Evolutionary conservation across 305 asterid genomes (phyloP), one percentile per base, ranked within the genome.

Genomic region (Lippia alba): DNA sequence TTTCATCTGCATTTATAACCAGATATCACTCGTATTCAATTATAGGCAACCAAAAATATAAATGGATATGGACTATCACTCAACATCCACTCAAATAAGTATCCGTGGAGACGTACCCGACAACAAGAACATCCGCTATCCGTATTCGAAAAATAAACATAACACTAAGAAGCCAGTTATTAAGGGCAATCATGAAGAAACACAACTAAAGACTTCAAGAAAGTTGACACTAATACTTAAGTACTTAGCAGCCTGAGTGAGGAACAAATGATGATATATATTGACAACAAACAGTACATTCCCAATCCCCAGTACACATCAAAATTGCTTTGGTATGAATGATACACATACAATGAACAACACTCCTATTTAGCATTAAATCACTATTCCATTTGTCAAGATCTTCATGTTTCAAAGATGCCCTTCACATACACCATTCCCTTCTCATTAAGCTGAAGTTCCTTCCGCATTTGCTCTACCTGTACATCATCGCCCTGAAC

Each of bases 361-460:
- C 40, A 24, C 34, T 44, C 54, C 64, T 61, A 62, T 9, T 11
- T 49, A 49, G 8, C 10, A 33, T 24, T 24, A 24, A 24, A 24
- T 24, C 30, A 24, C 30, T 24, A 24, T 24, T 24, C 30, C 30
- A 24, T 24, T 17, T 17, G 6, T 69, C 53, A 30, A 12, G 9
- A 36, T n/a, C 54, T 56, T 86, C 78, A 89, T 69, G 85, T 86
- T 75, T 91, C 99, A 66, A 94, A 87, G 40, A 91, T 41, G 59
- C 99, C 99, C 78, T 91, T 94, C 51, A 93, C 97, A 80, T 90
- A 89, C 55, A 93, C 82, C 97, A 93, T 90, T 61, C 90, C 98
- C 57, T 89, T 91, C 71, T 94, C 98, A 73, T 80, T 87, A 48
- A 91, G 82, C 79, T 87, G 86, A 74, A 91, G 90, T 75, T 91